Evolutionary conservation across 306 rosid species (phyloP).

Genomic region (Gastrolobium villosum): DNA sequence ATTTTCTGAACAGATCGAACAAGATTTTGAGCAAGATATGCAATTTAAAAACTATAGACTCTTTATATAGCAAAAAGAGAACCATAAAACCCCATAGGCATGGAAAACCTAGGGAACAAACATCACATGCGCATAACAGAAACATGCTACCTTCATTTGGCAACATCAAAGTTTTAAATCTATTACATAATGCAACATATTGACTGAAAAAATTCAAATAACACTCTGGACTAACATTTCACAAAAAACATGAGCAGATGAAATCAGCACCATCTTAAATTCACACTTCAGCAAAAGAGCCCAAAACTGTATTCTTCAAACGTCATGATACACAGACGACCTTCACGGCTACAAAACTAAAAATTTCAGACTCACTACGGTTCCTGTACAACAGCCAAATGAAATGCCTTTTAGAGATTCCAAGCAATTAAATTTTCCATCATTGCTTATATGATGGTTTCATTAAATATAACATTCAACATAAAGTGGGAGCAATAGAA

Average conservation of each 20-base stretch:
- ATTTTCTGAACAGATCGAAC: too few relatives aligned
- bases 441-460: background rate
- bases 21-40: too few relatives aligned
- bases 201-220: too few relatives aligned
- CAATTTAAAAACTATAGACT: too few relatives aligned
- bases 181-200: conserved; percentile 3
- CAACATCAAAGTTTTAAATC: background rate
- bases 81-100: too few relatives aligned
- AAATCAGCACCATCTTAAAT: conserved; percentile 38
- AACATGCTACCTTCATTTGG: background rate
- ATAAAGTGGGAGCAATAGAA: conserved; percentile 3
- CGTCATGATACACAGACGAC: conserved; percentile 25
- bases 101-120: too few relatives aligned
- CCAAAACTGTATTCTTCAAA: conserved; percentile 1
- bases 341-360: too few relatives aligned
- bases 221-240: conserved; percentile 17
- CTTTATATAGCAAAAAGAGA: too few relatives aligned
- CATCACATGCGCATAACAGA: background rate
- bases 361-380: conserved; percentile 13
- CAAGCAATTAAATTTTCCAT: conserved; percentile 26
- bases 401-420: conserved; percentile 49
- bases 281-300: background rate
- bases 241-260: conserved; percentile 20
- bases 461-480: conserved; percentile 38
- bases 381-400: conserved; percentile 53